A percentile compares a stretch with the other conserved stretches of the same genome.
These are phyloP conservation scores for Globisporangium abappressorium DNA, from an alignment of 352 stramenopile species.

Conservation along the genomic window DNA sequence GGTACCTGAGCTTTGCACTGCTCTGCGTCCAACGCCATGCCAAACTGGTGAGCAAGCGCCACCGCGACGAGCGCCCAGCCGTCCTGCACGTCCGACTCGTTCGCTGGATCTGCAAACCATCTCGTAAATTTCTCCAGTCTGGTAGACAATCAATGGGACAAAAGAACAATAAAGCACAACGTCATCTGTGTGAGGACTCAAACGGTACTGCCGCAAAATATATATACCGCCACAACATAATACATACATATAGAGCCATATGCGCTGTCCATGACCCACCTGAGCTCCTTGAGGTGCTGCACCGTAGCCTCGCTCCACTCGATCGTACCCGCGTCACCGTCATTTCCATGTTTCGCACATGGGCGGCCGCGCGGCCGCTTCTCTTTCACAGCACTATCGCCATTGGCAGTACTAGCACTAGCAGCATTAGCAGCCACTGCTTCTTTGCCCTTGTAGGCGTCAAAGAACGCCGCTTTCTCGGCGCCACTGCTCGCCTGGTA, in stretches of 20 bases:
- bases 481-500: background rate
- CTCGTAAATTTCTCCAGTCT: background rate
- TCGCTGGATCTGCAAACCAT: background rate
- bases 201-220: too few relatives aligned
- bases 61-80: slow-evolving; percentile 6
- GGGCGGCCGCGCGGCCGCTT: slow-evolving; percentile 2
- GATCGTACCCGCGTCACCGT: background rate
- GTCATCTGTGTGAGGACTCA: background rate
- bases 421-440: background rate
- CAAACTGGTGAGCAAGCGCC: background rate
- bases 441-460: background rate
- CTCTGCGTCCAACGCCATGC: background rate
- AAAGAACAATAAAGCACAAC: background rate
- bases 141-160: background rate
- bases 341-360: background rate
- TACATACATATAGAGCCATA: too few relatives aligned
- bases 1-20: slow-evolving; percentile 14
- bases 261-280: background rate
- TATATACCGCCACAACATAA: too few relatives aligned
- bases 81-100: background rate
- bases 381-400: background rate
- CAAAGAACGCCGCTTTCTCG: background rate
- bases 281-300: background rate
- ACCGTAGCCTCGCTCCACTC: slow-evolving; percentile 9
- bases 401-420: background rate